These are phyloP conservation scores for Phytophthora pisi DNA, from an alignment of 352 stramenopile species.

Conservation along the genomic window DNA sequence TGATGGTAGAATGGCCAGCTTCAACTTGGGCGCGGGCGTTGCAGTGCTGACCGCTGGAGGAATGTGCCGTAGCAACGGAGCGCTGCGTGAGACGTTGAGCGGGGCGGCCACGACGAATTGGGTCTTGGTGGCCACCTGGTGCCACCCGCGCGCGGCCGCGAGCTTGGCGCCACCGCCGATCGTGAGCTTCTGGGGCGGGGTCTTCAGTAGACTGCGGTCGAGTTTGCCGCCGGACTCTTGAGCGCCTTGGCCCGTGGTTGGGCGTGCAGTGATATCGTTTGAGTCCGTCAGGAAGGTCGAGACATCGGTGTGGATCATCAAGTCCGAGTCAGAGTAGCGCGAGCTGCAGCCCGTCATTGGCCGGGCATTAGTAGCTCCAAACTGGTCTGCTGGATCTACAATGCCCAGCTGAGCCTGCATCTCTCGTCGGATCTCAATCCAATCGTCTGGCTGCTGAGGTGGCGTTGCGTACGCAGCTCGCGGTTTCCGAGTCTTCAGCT, in stretches of 20 bases:
- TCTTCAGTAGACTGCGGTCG: conserved; percentile 6
- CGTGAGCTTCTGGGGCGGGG: conserved; percentile 5
- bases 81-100: conserved; percentile 10
- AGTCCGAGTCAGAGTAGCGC: neutral
- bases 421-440: conserved; percentile 37
- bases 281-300: conserved; percentile 36
- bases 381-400: neutral
- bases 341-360: conserved; percentile 8
- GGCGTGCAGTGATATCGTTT: neutral
- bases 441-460: conserved; percentile 32
- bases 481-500: conserved; percentile 22
- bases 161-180: conserved; percentile 4
- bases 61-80: conserved; percentile 1
- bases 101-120: conserved; percentile 41
- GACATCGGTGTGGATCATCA: conserved; percentile 12
- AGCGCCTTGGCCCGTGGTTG: too few species aligned
- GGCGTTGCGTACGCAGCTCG: neutral
- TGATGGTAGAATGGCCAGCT: conserved; percentile 15
- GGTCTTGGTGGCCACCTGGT: conserved; percentile 55
- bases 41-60: neutral
- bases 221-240: too few species aligned
- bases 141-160: conserved; percentile 31
- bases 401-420: conserved; percentile 45
- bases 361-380: neutral
- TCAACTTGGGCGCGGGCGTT: conserved; percentile 11